These are phyloP conservation scores for Neoarthrinium moseri DNA, from an alignment of 2,329 filamentous ascomycete species.

Conservation along the genomic window DNA sequence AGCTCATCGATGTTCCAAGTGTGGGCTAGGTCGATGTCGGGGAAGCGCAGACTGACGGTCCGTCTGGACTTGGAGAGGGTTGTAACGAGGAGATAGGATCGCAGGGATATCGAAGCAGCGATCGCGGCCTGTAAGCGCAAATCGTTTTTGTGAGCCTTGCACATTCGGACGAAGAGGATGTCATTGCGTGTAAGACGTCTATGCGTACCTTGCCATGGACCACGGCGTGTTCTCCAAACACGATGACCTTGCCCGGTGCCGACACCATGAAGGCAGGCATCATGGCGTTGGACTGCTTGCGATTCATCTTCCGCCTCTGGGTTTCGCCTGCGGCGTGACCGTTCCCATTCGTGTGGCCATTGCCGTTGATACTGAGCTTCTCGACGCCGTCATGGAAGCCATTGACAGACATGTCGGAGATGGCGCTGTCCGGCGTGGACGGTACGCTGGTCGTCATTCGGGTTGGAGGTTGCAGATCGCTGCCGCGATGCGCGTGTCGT, in stretches of 20 bases:
- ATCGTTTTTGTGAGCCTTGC: neutral
- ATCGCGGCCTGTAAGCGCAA: constrained; percentile 68
- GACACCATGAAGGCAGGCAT: constrained; percentile 97
- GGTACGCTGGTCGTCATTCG: constrained; percentile 19
- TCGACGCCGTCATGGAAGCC: constrained; percentile 27
- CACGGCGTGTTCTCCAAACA: constrained; percentile 97
- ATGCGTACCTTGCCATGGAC: constrained; percentile 82
- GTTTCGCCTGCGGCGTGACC: constrained; percentile 25
- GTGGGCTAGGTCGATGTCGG: constrained; percentile 85
- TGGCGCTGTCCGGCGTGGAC: constrained; percentile 24
- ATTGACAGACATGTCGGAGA: constrained; percentile 30
- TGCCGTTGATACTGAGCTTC: constrained; percentile 21
- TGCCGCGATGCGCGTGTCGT: too few relatives aligned
- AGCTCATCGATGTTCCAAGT: constrained; percentile 92
- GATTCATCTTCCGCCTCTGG: constrained; percentile 39
- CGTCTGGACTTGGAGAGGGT: constrained; percentile 89
- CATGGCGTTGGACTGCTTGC: constrained; percentile 64
- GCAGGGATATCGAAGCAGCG: constrained; percentile 89
- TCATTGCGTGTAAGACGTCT: neutral
- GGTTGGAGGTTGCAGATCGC: too few relatives aligned
- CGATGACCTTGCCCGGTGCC: constrained; percentile 95
- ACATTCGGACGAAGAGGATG: neutral
- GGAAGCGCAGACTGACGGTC: constrained; percentile 84
- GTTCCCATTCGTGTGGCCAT: constrained; percentile 23
- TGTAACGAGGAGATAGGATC: constrained; percentile 95